Base-by-base conservation (phyloP, 805 yeast species). In the Zygoascus bituminiphila region DNA sequence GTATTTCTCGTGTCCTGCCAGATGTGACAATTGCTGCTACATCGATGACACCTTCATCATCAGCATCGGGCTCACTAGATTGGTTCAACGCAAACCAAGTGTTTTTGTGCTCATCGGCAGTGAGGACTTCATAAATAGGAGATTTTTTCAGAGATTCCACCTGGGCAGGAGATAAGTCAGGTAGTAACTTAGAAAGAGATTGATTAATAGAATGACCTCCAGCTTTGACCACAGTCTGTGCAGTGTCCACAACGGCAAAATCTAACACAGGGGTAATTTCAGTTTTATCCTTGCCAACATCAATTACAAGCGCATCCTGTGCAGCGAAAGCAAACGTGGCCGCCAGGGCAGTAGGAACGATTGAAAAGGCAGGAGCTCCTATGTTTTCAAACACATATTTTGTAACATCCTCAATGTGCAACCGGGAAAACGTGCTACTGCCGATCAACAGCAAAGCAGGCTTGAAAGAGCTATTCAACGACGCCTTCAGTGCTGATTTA, bases 1-100 rank as follows among this genome's bases (percentile, higher is more conserved):
- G 62, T 36, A 83, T 73, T 63, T 84, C 88, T 45, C 84, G 72
- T 2, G 88, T 78, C 53, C 82, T 77, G 12, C 81, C 88, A 52
- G 86, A 81, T 1, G 93, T 78, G 10, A 89, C 93, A 56, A 89
- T 79, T 37, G 88, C 87, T 1, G 96, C 96, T 44, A 91, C 88
- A 63, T 91, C 96, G 35, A 88, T 73, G 2, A 81, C 78, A 46
- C 88, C 94, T 25, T 84, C 91, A 35, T 79, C 87, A 7, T 72
- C 75, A 5, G 47, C 40, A 25, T 46, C 53, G 24, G 50, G 46
- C 29, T 40, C 53, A 25, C 31, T 36, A 29, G 75, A 82, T 2
- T 48, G 38, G 44, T 76, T 79, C 49, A 73, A 61, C 19, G 83
- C 81, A 56, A 80, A 81, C 59, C 79, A 81, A 1, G 85, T 77